Conservation (phyloP, 495 filamentous ascomycete species). For the Cenococcum geophilum region DNA sequence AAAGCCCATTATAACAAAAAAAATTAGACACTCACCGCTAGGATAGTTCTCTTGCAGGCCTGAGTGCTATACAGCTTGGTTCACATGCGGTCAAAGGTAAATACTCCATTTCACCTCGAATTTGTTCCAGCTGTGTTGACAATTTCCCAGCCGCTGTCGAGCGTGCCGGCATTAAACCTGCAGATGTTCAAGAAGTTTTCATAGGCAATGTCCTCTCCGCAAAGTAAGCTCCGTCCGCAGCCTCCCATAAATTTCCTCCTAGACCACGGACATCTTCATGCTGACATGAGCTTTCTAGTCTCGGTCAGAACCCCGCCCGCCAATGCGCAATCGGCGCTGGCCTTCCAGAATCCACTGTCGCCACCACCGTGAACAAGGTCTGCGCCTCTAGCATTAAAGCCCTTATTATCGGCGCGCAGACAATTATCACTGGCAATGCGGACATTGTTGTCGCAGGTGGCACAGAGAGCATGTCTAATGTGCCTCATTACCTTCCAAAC, state of each 20-base stretch:
- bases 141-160: slow-evolving; percentile 64
- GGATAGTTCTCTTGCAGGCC: slow-evolving; percentile 71
- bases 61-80: slow-evolving; percentile 80
- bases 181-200: slow-evolving; percentile 90
- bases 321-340: slow-evolving; percentile 88
- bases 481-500: slow-evolving; percentile 88
- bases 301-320: slow-evolving; percentile 92
- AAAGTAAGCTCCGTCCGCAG: slow-evolving; percentile 54
- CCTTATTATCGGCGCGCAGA: slow-evolving; percentile 89
- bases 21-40: slow-evolving; percentile 19
- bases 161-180: slow-evolving; percentile 74
- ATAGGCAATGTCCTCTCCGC: slow-evolving; percentile 97
- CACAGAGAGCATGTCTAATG: slow-evolving; percentile 95
- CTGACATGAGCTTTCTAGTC: slow-evolving; percentile 46
- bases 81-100: slow-evolving; percentile 86
- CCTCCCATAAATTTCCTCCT: slow-evolving; percentile 5
- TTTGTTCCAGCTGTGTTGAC: slow-evolving; percentile 15
- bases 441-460: slow-evolving; percentile 87
- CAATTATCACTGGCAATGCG: slow-evolving; percentile 90
- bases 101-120: slow-evolving; percentile 20
- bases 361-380: slow-evolving; percentile 97
- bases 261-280: background rate
- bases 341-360: slow-evolving; percentile 67
- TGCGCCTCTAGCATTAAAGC: slow-evolving; percentile 93
- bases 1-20: slow-evolving; percentile 6